These are phyloP conservation scores for Suhomyces choctaworum DNA, from an alignment of 1,139 yeast genomes.

Conservation along the genomic window DNA sequence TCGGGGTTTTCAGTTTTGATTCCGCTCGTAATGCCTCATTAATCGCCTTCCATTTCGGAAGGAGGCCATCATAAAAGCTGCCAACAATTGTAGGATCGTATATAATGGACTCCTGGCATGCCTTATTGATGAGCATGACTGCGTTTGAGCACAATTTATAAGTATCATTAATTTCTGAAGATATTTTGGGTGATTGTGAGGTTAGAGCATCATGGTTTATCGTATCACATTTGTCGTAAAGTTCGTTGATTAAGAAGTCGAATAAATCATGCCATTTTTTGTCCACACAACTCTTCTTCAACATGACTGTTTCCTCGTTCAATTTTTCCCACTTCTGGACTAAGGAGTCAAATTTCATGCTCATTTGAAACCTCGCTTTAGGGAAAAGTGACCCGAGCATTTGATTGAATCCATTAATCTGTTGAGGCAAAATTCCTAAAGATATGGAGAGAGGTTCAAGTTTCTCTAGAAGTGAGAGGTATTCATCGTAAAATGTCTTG, in stretches of 20 bases:
- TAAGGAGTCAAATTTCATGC: slow-evolving; percentile 2
- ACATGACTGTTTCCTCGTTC: slow-evolving; percentile 38
- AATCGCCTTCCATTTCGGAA: slow-evolving; percentile 36
- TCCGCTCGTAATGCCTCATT: slow-evolving; percentile 19
- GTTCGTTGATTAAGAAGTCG: slow-evolving; percentile 42
- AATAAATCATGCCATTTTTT: slow-evolving; percentile 58
- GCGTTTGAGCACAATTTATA: slow-evolving; percentile 39
- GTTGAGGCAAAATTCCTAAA: slow-evolving; percentile 22
- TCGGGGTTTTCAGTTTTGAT: slow-evolving; percentile 3
- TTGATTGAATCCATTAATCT: slow-evolving; percentile 29
- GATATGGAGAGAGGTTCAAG: slow-evolving; percentile 59
- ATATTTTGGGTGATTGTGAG: slow-evolving; percentile 2
- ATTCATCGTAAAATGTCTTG: slow-evolving; percentile 31
- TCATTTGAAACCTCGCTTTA: slow-evolving; percentile 8
- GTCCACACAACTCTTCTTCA: slow-evolving; percentile 52
- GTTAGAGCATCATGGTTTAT: slow-evolving; percentile 27
- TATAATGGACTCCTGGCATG: slow-evolving; percentile 30
- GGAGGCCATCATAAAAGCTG: slow-evolving; percentile 27
- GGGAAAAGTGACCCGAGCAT: slow-evolving; percentile 11
- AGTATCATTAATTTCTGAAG: slow-evolving; percentile 19
- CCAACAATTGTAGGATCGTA: slow-evolving; percentile 21
- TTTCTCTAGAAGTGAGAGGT: slow-evolving; percentile 30
- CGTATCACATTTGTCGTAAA: slow-evolving; percentile 28
- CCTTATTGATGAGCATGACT: slow-evolving; percentile 33
- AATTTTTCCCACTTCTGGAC: slow-evolving; percentile 37